A percentile compares a stretch with the other conserved stretches of the same genome.
These are phyloP conservation scores for Kwoniella dejecticola DNA, from an alignment of 768 basidiomycete genomes.

Conservation along the genomic window DNA sequence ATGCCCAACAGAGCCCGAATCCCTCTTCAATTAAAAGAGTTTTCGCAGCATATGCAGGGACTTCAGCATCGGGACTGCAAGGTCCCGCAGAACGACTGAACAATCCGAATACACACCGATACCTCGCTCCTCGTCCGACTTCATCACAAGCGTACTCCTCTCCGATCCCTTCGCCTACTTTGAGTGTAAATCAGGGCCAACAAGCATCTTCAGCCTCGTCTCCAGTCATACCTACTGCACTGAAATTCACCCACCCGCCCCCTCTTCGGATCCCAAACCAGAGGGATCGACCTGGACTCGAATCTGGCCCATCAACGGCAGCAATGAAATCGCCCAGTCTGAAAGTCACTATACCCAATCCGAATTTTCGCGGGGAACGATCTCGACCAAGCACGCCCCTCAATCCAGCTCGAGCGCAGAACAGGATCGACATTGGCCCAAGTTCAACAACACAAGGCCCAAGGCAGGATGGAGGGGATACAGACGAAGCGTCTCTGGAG, in stretches of 20 bases:
- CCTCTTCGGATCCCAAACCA: neutral
- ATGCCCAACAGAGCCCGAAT: neutral
- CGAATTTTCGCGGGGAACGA: slow-evolving; percentile 6
- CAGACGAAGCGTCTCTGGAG: slow-evolving; percentile 14
- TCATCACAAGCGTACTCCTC: neutral
- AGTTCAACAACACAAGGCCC: neutral
- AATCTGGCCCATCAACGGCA: neutral
- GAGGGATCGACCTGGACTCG: neutral
- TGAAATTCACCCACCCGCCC: neutral
- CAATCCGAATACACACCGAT: neutral
- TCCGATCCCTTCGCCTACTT: neutral
- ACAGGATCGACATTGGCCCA: neutral
- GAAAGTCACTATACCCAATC: slow-evolving; percentile 6
- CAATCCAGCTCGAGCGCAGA: neutral
- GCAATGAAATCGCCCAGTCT: neutral
- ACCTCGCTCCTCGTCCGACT: neutral
- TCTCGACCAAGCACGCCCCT: neutral
- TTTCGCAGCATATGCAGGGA: neutral
- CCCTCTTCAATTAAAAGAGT: neutral
- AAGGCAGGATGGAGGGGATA: neutral
- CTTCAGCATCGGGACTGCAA: neutral
- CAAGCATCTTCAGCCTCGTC: neutral
- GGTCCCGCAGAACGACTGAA: neutral
- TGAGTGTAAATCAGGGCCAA: too few species aligned
- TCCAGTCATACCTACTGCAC: neutral